A percentile compares a stretch with the other conserved stretches of the same genome.
These are phyloP conservation scores for Fusarium setosum DNA, from an alignment of 2,329 filamentous ascomycete genomes.

Conservation along the genomic window DNA sequence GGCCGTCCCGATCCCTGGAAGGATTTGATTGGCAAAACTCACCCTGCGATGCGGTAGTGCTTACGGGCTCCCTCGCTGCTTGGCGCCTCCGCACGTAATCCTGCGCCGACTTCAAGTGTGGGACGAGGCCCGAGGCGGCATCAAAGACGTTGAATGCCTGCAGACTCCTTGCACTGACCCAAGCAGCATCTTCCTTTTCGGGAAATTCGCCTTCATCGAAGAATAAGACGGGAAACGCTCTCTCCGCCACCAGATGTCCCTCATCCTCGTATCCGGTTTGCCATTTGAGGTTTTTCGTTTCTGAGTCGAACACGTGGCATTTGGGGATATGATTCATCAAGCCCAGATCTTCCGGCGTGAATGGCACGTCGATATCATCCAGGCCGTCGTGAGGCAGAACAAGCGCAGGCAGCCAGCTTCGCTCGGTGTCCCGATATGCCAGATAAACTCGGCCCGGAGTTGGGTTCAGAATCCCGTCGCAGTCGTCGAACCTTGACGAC, in stretches of 20 bases:
- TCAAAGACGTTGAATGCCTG: neutral
- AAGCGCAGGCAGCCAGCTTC: conserved; percentile 9
- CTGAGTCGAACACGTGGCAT: conserved; percentile 3
- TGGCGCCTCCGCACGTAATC: conserved; percentile 1
- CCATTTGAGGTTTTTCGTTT: neutral
- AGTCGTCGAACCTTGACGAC: neutral
- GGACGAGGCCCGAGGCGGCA: neutral
- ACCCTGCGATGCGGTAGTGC: neutral
- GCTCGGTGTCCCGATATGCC: conserved; percentile 5
- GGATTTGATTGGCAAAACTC: neutral
- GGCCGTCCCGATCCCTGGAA: no score
- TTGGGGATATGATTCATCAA: conserved; percentile 4
- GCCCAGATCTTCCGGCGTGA: conserved; percentile 1
- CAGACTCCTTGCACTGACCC: neutral
- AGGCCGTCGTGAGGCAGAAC: neutral
- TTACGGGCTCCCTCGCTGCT: neutral
- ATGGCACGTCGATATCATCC: neutral
- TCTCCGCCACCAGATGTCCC: neutral
- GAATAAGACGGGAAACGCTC: conserved; percentile 4
- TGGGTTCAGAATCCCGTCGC: neutral
- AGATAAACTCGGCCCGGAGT: conserved; percentile 2
- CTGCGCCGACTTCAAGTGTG: neutral
- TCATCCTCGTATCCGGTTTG: neutral
- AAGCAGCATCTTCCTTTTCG: neutral
- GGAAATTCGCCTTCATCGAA: neutral